Evolutionary conservation across 148 eudicot genomes (phyloP), one percentile per base, ranked within the genome.

Genomic region (Rhododendron henanense): DNA sequence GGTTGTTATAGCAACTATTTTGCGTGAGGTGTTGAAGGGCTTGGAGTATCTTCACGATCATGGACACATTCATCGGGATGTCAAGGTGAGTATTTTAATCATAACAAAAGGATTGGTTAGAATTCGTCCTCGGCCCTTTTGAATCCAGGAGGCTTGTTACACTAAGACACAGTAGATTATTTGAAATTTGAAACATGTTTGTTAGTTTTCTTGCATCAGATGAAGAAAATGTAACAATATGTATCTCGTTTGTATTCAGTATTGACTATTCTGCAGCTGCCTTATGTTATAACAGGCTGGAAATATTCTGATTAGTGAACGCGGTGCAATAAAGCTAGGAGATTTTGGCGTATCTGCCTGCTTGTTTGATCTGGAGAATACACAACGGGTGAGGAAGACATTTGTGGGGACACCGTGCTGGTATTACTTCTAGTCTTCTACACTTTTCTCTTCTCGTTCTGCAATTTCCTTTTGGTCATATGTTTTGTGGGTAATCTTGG

Each of bases 371-470:
- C 90, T 92, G 1, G 97, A 41, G 45, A 41, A 41, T 41, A 41
- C 95, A 79, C 96, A 96, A 85, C 93, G 96, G n/a, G 85, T 87
- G 88, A 87, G 97, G 81, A 96, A 93, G 85, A 96, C 97, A 28
- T 96, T 96, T 91, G 98, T 94, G 19, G 98, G 97, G 3, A 96
- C 98, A 51, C 98, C 98, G 37, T 96, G 98, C 87, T 96, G 98
- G 98, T 96, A 96, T 82, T 41, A 41, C 45, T 41, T 41, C n/a
- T n/a, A n/a, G n/a, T n/a, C n/a, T n/a, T n/a, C 45, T 6, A 0
- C 45, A 41, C 45, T 41, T 41, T 41, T 41, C 6, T 5, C 45
- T 41, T 41, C 45, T 41, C 8, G 7, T 41, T 41, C 45, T 41
- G 83, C 59, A 39, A 77, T 85, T 79, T 85, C 45, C 45, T 41